These are phyloP conservation scores for Solanum hybrid DNA, from an alignment of 305 asterid genomes.

Conservation along the genomic window DNA sequence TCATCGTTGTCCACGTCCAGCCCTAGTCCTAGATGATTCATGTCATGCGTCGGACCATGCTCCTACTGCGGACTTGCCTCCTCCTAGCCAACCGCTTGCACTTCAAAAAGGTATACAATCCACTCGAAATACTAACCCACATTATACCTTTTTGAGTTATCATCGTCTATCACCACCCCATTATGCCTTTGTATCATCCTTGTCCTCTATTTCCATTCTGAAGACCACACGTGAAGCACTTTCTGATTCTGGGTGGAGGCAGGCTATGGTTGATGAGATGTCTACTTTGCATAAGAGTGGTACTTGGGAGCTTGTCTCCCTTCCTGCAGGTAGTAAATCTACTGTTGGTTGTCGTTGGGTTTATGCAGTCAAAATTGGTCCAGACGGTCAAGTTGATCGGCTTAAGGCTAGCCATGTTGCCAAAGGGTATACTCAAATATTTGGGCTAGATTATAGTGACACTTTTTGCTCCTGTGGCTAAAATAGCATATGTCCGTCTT, in stretches of 20 bases:
- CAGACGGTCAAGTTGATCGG: neutral
- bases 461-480: neutral
- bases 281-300: neutral
- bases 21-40: neutral
- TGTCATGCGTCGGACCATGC: neutral
- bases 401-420: neutral
- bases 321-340: neutral
- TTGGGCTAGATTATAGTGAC: neutral
- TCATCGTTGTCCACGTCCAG: neutral
- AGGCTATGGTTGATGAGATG: neutral
- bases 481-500: neutral
- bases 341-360: neutral
- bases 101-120: neutral
- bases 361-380: neutral
- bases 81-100: neutral
- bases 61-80: neutral
- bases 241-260: neutral
- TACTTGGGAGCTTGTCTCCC: neutral
- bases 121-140: neutral
- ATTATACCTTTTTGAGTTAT: neutral
- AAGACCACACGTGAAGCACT: neutral
- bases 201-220: neutral
- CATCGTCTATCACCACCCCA: neutral
- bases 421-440: neutral
- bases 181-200: neutral